A percentile compares a stretch with the other conserved stretches of the same genome.
Conservation (phyloP, 345 rosid species). For the Geranium rotundifolium region DNA sequence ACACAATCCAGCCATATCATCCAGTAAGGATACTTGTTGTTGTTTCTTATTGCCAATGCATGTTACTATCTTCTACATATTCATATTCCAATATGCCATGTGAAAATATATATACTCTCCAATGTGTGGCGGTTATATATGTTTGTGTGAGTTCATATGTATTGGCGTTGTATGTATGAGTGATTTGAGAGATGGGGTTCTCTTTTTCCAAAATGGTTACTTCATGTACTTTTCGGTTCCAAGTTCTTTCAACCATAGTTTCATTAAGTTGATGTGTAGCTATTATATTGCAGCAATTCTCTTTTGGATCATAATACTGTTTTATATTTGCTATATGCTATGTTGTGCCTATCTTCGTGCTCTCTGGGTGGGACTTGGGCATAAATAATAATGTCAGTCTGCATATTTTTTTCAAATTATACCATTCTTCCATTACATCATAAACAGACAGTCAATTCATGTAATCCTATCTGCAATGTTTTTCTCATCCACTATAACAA, state of each 20-base stretch:
- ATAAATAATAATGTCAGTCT: not conserved
- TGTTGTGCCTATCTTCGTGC: no score
- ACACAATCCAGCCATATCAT: conserved; percentile 61
- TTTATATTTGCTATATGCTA: no score
- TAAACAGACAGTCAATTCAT: not conserved
- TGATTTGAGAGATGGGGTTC: not conserved
- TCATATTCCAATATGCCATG: not conserved
- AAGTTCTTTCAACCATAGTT: not conserved
- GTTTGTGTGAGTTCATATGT: not conserved
- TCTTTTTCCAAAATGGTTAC: not conserved
- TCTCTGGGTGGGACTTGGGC: not conserved
- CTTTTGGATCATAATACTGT: not conserved
- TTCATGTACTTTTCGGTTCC: no score
- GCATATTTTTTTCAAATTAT: not conserved
- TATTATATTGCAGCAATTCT: not conserved
- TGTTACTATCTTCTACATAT: not conserved
- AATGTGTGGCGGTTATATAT: not conserved
- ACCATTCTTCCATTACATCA: not conserved
- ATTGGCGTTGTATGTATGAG: not conserved
- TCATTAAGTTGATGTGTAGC: not conserved
- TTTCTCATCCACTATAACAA: not conserved
- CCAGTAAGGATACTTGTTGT: conserved; percentile 30
- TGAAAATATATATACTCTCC: no score
- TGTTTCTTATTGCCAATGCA: not conserved
- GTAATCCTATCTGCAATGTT: not conserved